Percentiles rank a stretch among this genome's conserved stretches.
phyloP scores from a whole-genome alignment of 2,329 filamentous ascomycete genomes.

The Arthrinium phaeospermum region DNA sequence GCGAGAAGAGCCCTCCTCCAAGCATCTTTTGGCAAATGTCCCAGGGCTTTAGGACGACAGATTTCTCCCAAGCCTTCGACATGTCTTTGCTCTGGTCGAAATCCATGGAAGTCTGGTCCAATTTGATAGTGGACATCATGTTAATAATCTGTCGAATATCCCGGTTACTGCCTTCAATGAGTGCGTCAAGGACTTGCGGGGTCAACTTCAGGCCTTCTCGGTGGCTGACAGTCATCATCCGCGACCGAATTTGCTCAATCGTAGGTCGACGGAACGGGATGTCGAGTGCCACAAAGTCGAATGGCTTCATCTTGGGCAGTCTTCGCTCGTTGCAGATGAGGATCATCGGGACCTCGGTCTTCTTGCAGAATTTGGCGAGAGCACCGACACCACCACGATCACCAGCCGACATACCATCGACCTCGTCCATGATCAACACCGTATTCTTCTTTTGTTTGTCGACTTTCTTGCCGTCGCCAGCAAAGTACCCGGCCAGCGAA shows the following conservation, averaged over 20 bases:
- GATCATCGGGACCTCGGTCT: conserved; percentile 92
- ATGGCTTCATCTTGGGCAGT: conserved; percentile 97
- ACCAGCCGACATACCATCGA: conserved; percentile 97
- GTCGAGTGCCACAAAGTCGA: conserved; percentile 85
- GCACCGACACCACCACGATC: conserved; percentile 96
- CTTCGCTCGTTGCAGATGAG: conserved; percentile 96
- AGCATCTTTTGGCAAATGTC: conserved; percentile 96
- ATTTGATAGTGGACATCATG: conserved; percentile 93
- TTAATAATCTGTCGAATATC: conserved; percentile 99
- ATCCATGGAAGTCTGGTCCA: conserved; percentile 80
- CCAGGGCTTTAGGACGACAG: conserved; percentile 96
- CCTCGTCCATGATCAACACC: conserved; percentile 97
- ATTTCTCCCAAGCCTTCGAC: conserved; percentile 98
- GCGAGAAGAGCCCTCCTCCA: conserved; percentile 82
- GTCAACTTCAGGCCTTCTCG: conserved; percentile 89
- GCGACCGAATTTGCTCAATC: conserved; percentile 86
- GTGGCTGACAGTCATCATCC: conserved; percentile 94
- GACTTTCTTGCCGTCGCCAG: conserved; percentile 80
- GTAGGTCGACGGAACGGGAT: conserved; percentile 88
- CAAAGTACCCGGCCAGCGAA: conserved; percentile 89
- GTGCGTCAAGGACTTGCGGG: conserved; percentile 80
- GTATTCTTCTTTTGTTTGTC: conserved; percentile 88
- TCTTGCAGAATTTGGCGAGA: conserved; percentile 91
- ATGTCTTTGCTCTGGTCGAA: conserved; percentile 89
- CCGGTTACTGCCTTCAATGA: conserved; percentile 94